Percentiles rank a stretch among this genome's conserved stretches.
These are phyloP conservation scores for Colletotrichum sp. DNA, from an alignment of 2,329 filamentous ascomycete species.

Conservation along the genomic window DNA sequence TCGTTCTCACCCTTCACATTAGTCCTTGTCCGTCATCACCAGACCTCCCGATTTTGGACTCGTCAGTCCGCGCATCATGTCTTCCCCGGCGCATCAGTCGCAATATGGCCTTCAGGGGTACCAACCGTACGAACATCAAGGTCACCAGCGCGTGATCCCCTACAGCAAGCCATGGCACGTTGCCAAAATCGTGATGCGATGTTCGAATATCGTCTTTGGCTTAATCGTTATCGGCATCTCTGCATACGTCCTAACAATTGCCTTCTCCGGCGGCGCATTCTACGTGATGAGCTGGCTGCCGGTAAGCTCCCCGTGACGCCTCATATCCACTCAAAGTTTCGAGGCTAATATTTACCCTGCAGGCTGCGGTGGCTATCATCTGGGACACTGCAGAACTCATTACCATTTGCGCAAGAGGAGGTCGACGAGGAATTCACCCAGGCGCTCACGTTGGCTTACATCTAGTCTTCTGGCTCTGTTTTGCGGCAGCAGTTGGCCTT, in stretches of 20 bases:
- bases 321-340: not conserved
- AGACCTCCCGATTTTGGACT: not conserved
- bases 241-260: not conserved
- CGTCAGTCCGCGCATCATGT: not conserved
- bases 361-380: slow-evolving; percentile 40
- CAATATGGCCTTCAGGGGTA: slow-evolving; percentile 4
- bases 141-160: not conserved
- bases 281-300: not conserved
- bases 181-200: slow-evolving; percentile 35
- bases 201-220: slow-evolving; percentile 27
- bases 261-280: not conserved
- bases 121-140: slow-evolving; percentile 3
- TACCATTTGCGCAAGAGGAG: slow-evolving; percentile 36
- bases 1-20: not conserved
- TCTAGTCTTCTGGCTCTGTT: slow-evolving; percentile 45
- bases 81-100: not conserved
- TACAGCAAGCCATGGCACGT: slow-evolving; percentile 29
- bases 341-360: not conserved
- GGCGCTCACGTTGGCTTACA: slow-evolving; percentile 48
- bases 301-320: not conserved
- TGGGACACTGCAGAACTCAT: slow-evolving; percentile 46
- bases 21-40: not conserved
- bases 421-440: slow-evolving; percentile 43
- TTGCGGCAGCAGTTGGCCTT: slow-evolving; percentile 29
- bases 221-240: slow-evolving; percentile 22